Evolutionary conservation across 1,139 yeast species (phyloP), one percentile per base, ranked within the genome.

Genomic region (Blastobotrys indianensis): DNA sequence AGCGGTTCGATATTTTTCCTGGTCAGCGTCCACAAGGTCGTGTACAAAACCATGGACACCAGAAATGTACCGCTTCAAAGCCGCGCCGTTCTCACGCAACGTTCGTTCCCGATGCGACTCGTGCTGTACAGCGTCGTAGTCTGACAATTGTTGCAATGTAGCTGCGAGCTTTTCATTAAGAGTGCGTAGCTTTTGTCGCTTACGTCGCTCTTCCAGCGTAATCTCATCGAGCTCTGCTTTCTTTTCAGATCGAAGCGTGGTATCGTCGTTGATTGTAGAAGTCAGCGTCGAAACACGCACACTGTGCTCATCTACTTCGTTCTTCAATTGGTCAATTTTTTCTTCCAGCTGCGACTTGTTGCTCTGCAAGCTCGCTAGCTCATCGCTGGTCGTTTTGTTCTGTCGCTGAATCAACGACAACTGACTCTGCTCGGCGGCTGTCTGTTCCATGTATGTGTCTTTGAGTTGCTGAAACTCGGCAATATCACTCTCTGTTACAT

Each of bases 1-100:
- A 0, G 98, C 95, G 6, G 72, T 59, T 45, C 85, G 88, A 62
- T 80, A 90, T 47, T 80, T 74, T 48, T 78, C 80, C 56, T 84
- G 85, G 46, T 80, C 74, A 8, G 97, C 96, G 47, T 80, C 77
- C 40, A 94, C 84, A 33, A 92, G 69, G 56, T 88, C 97, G 53
- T 80, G 76, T 2, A 90, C 79, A 23, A 86, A 65, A 1, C 97
- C 97, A 54, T 76, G 77, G 7, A 90, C 92, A 2, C 94, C 85
- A 0, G 96, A 94, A 52, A 85, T 77, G 23, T 82, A 66, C 57
- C 85, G 76, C 56, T 79, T 82, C 47, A 90, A 66, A 51, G 79
- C 74, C 0, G 80, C 66, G 2, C 85, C 80, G 55, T 82, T 86
- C 55, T 87, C 95, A 49, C 90, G 73, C 43, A 84, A 66, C 54